Conservation (phyloP, 2,329 filamentous ascomycete species). For the Akanthomyces muscarius region DNA sequence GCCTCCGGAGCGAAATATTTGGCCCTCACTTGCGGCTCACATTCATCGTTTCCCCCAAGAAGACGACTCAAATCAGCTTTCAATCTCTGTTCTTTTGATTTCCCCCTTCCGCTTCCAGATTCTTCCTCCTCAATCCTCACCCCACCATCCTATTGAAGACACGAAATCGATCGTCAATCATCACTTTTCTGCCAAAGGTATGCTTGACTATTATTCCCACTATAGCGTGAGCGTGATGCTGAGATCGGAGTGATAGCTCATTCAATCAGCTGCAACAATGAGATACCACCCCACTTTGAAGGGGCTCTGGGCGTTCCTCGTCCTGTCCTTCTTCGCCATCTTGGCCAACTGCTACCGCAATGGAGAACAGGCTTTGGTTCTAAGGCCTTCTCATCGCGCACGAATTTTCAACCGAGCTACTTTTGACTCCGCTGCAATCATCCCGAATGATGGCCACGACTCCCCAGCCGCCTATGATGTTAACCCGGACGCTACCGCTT, state of each 20-base stretch:
- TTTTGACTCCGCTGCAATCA: too few species aligned
- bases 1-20: not conserved
- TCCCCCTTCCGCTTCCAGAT: not conserved
- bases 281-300: not conserved
- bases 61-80: not conserved
- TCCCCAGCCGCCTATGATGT: constrained; percentile 11
- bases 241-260: not conserved
- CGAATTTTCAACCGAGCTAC: not conserved
- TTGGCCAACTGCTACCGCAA: not conserved
- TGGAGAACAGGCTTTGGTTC: not conserved
- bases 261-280: not conserved
- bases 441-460: not conserved
- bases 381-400: not conserved
- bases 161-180: not conserved
- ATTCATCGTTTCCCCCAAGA: not conserved
- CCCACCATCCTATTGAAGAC: not conserved
- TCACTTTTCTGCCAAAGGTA: not conserved
- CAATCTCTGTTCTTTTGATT: not conserved
- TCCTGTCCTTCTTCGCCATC: not conserved
- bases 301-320: not conserved
- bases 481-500: not conserved
- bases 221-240: not conserved
- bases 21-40: constrained; percentile 7
- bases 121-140: not conserved
- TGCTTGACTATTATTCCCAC: not conserved